Conservation (phyloP, 2,329 filamentous ascomycete genomes). For the Amesomyces nigricolor region DNA sequence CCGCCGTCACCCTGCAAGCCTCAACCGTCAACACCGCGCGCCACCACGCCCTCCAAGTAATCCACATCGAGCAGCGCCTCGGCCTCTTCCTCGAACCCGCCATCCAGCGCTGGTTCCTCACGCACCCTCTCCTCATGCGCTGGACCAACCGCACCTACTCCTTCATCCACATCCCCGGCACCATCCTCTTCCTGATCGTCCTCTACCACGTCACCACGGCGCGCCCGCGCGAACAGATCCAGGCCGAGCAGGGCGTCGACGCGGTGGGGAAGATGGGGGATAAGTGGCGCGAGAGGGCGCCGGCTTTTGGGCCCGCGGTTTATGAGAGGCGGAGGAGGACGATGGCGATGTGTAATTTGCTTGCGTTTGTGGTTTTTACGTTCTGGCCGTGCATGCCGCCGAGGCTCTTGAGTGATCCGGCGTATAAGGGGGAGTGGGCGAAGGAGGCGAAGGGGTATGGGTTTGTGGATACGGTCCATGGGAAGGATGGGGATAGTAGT, state of each 20-base stretch:
- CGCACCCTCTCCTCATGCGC: conserved; percentile 51
- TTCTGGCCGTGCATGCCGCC: conserved; percentile 61
- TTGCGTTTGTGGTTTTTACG: conserved; percentile 58
- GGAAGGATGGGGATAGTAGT: conserved; percentile 52
- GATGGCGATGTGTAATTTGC: conserved; percentile 56
- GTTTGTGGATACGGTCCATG: conserved; percentile 57
- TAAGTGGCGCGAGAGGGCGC: conserved; percentile 38
- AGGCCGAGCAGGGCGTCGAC: conserved; percentile 15
- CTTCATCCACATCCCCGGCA: conserved; percentile 73
- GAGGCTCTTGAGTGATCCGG: conserved; percentile 51
- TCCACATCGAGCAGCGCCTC: conserved; percentile 59
- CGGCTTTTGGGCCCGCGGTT: conserved; percentile 39
- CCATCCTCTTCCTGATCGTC: conserved; percentile 60
- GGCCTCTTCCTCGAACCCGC: conserved; percentile 60
- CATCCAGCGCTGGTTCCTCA: conserved; percentile 51
- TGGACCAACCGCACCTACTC: conserved; percentile 70
- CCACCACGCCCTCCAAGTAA: conserved; percentile 61
- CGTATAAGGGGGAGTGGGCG: conserved; percentile 50
- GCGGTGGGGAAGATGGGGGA: conserved; percentile 32
- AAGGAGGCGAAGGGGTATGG: conserved; percentile 54
- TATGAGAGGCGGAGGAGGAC: conserved; percentile 54
- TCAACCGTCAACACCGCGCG: conserved; percentile 63
- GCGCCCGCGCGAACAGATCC: conserved; percentile 29
- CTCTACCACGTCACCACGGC: conserved; percentile 67
- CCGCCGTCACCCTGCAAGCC: conserved; percentile 61